Percentiles rank a stretch among this genome's conserved stretches.
Evolutionary conservation across 2,329 filamentous ascomycete species (phyloP).

Genomic region (Penicillium sp.): DNA sequence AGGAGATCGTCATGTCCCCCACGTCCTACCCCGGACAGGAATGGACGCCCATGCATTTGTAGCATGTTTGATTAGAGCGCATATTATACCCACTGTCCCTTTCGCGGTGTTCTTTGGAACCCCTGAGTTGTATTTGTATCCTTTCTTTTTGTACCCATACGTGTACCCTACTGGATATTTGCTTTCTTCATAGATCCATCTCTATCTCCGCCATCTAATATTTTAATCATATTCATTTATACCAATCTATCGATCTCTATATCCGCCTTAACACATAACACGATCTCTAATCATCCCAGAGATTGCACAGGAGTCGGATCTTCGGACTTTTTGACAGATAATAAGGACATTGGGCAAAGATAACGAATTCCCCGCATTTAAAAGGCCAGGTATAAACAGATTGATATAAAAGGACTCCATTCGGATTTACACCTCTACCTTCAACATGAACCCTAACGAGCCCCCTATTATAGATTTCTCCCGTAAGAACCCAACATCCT

Average conservation of each 20-base stretch:
- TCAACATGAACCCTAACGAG: not conserved
- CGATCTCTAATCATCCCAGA: not conserved
- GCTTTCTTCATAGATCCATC: not conserved
- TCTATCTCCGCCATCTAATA: not conserved
- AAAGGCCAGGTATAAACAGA: not conserved
- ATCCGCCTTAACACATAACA: not conserved
- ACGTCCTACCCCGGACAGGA: constrained; percentile 51
- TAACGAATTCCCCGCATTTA: not conserved
- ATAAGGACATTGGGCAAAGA: not conserved
- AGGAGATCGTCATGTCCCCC: constrained; percentile 49
- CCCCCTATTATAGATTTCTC: constrained; percentile 1
- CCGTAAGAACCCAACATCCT: not conserved
- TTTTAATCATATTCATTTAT: not conserved
- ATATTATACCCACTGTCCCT: not conserved
- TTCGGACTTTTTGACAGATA: not conserved
- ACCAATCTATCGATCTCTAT: not conserved
- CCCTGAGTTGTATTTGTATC: not conserved
- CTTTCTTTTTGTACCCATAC: not conserved
- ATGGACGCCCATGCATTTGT: constrained; percentile 38
- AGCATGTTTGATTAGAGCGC: not conserved
- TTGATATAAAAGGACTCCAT: not conserved
- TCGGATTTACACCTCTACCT: not conserved
- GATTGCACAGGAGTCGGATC: not conserved
- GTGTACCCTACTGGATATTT: not conserved
- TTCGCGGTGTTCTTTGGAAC: not conserved